Evolutionary conservation across 352 stramenopile species (phyloP).

Genomic region (Blastocystis hominis): DNA sequence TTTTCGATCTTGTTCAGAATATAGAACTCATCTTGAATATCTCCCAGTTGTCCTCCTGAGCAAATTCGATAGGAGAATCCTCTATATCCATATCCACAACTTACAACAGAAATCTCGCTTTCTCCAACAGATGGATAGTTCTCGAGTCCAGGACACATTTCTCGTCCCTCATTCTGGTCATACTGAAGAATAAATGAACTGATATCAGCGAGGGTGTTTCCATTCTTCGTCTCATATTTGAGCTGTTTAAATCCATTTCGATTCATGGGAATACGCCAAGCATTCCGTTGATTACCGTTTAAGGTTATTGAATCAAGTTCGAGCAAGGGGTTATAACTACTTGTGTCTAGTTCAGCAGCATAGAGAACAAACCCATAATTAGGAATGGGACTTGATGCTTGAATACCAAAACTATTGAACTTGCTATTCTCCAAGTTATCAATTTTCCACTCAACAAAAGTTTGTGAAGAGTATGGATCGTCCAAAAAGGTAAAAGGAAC

Average conservation of each 20-base stretch:
- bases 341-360: background rate
- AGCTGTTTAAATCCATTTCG: background rate
- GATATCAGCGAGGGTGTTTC: no score
- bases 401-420: constrained; percentile 20
- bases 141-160: background rate
- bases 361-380: constrained; percentile 12
- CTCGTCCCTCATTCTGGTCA: background rate
- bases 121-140: constrained; percentile 1
- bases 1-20: background rate
- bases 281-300: background rate
- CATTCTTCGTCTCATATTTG: background rate
- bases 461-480: background rate
- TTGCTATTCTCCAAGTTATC: background rate
- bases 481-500: background rate
- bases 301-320: background rate
- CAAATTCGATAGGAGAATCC: constrained; percentile 20
- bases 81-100: no score
- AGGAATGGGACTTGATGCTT: background rate
- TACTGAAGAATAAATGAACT: constrained; percentile 24
- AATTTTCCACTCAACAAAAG: constrained; percentile 5
- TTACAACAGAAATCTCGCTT: background rate
- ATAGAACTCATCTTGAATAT: background rate
- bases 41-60: background rate
- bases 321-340: background rate
- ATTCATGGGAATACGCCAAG: background rate